A percentile compares a stretch with the other conserved stretches of the same genome.
These are phyloP conservation scores for Phialophora verrucosa DNA, from an alignment of 2,329 filamentous ascomycete genomes.

Conservation along the genomic window DNA sequence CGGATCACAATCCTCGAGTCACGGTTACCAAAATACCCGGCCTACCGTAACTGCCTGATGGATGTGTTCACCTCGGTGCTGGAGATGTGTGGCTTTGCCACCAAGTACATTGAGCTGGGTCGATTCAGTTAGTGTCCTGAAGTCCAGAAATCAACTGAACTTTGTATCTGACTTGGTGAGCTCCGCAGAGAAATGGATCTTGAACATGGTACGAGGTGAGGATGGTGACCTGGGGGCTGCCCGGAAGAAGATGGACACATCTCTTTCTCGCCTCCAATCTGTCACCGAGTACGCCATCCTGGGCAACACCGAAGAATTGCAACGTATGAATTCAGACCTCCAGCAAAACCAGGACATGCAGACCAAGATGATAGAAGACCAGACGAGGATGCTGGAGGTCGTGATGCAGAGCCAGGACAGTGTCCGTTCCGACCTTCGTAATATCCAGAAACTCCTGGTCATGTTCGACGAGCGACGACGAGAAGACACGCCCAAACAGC, in stretches of 20 bases:
- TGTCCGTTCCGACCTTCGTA: conserved; percentile 7
- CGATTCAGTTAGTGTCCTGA: conserved; percentile 17
- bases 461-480: conserved; percentile 16
- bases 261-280: conserved; percentile 17
- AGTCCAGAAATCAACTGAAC: background rate
- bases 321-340: conserved; percentile 19
- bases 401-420: conserved; percentile 12
- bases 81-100: conserved; percentile 26
- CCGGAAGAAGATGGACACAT: conserved; percentile 22
- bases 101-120: conserved; percentile 25
- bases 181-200: conserved; percentile 23
- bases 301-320: conserved; percentile 25
- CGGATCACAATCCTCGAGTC: conserved; percentile 25
- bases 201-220: conserved; percentile 21
- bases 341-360: conserved; percentile 21
- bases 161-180: background rate
- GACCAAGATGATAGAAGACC: conserved; percentile 12
- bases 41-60: conserved; percentile 25
- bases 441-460: conserved; percentile 15
- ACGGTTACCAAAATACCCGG: conserved; percentile 18
- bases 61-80: conserved; percentile 28
- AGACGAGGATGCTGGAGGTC: conserved; percentile 14
- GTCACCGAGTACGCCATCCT: conserved; percentile 23
- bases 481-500: conserved; percentile 5
- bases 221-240: conserved; percentile 18